Conservation (phyloP, 345 rosid genomes). For the Pistacia vera region DNA sequence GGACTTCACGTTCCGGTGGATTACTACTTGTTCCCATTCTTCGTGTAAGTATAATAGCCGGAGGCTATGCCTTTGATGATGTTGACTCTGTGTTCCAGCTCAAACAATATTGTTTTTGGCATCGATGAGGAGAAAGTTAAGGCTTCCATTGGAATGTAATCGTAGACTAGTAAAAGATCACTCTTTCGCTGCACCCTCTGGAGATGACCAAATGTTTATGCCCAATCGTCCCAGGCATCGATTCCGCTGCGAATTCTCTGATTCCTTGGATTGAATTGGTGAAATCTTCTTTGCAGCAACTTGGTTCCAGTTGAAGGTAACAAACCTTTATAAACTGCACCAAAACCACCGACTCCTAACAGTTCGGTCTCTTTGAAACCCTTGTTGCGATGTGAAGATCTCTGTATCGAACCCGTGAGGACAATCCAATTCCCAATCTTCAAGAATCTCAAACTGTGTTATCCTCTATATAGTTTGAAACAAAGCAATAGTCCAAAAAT, state of each 20-base stretch:
- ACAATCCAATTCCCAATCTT: conserved; percentile 76
- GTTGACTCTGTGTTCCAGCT: conserved; percentile 69
- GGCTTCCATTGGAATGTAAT: conserved; percentile 75
- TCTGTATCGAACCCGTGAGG: conserved; percentile 65
- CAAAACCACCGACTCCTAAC: conserved; percentile 81
- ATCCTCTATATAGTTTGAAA: conserved; percentile 17
- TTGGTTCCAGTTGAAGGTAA: conserved; percentile 37
- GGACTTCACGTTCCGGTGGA: conserved; percentile 78
- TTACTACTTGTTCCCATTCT: conserved; percentile 77
- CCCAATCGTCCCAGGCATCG: conserved; percentile 68
- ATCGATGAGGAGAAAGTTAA: conserved; percentile 44
- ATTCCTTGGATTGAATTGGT: conserved; percentile 67
- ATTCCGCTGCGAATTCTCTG: conserved; percentile 79
- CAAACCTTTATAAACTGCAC: conserved; percentile 61
- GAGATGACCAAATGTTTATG: conserved; percentile 69
- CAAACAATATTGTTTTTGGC: conserved; percentile 28
- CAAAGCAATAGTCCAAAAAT: conserved; percentile 32
- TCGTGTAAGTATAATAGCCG: conserved; percentile 70
- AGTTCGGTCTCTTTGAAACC: conserved; percentile 64
- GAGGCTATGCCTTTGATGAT: conserved; percentile 70
- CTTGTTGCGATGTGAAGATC: conserved; percentile 60
- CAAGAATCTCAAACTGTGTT: conserved; percentile 37
- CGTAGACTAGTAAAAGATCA: conserved; percentile 72
- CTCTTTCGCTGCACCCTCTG: conserved; percentile 68
- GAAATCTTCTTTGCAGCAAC: conserved; percentile 73